Conservation (phyloP, 306 rosid genomes). For the Cicer pinnatifidum region DNA sequence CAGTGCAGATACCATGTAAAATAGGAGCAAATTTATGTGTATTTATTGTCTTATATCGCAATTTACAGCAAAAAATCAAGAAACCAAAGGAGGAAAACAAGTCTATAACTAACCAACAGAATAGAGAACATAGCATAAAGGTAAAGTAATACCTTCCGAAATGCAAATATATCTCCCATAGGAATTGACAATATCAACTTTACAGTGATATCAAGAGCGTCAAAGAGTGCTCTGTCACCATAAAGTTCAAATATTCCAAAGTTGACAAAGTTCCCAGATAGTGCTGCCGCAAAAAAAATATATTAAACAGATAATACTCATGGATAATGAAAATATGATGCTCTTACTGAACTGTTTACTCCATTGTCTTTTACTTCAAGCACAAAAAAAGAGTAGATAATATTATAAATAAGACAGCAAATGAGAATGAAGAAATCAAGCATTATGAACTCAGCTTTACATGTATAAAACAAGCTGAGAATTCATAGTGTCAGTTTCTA, state of each 20-base stretch:
- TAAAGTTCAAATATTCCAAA: slow-evolving; percentile 93
- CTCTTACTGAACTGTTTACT: background rate
- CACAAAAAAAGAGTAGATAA: background rate
- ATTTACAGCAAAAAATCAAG: background rate
- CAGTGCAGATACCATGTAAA: too few species aligned
- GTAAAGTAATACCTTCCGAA: slow-evolving; percentile 67
- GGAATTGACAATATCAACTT: slow-evolving; percentile 82
- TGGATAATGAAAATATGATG: slow-evolving; percentile 25
- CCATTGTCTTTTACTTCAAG: slow-evolving; percentile 6
- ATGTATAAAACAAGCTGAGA: slow-evolving; percentile 22
- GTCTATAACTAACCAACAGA: slow-evolving; percentile 12
- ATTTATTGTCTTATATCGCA: background rate
- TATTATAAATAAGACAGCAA: slow-evolving; percentile 20
- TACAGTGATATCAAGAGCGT: slow-evolving; percentile 73
- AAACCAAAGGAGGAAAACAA: slow-evolving; percentile 23
- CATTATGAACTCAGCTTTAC: slow-evolving; percentile 2
- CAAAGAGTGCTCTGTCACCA: slow-evolving; percentile 85
- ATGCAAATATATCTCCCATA: slow-evolving; percentile 80
- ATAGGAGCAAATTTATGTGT: too few species aligned
- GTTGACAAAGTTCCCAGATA: slow-evolving; percentile 87
- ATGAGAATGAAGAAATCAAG: slow-evolving; percentile 32
- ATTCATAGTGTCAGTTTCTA: slow-evolving; percentile 17
- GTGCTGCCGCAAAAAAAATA: slow-evolving; percentile 55
- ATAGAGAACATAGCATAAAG: slow-evolving; percentile 14
- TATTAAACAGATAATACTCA: slow-evolving; percentile 34